Evolutionary conservation across 768 basidiomycete species (phyloP).

Genomic region (Paxillus ammoniavirescens): DNA sequence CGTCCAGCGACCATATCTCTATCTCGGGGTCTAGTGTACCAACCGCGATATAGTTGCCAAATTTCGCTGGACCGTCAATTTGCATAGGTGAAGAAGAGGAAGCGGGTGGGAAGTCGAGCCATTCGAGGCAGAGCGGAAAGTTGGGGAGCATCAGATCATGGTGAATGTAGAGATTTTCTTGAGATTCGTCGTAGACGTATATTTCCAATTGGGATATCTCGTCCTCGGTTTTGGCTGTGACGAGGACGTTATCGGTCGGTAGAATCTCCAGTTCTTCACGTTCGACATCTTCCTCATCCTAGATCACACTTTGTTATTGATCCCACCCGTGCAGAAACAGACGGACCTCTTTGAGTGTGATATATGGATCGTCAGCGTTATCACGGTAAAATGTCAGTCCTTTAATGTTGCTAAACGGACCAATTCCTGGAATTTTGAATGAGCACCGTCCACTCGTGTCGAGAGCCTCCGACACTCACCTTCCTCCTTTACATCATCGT

Average conservation of each 20-base stretch:
- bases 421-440: slow-evolving; percentile 42
- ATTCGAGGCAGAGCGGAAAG: slow-evolving; percentile 97
- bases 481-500: slow-evolving; percentile 60
- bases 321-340: neutral
- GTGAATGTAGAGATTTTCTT: slow-evolving; percentile 92
- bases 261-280: slow-evolving; percentile 86
- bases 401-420: slow-evolving; percentile 95
- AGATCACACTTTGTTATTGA: slow-evolving; percentile 10
- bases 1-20: slow-evolving; percentile 96
- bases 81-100: slow-evolving; percentile 40
- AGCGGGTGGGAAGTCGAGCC: slow-evolving; percentile 92
- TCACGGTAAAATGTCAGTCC: slow-evolving; percentile 89
- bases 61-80: slow-evolving; percentile 32
- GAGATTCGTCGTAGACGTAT: slow-evolving; percentile 90
- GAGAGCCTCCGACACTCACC: slow-evolving; percentile 16
- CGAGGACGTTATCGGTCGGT: slow-evolving; percentile 89
- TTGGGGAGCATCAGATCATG: slow-evolving; percentile 98
- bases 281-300: slow-evolving; percentile 80
- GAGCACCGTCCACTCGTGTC: neutral
- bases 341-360: slow-evolving; percentile 89
- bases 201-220: slow-evolving; percentile 95
- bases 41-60: slow-evolving; percentile 92
- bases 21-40: slow-evolving; percentile 97
- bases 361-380: slow-evolving; percentile 94
- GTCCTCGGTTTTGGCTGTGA: slow-evolving; percentile 93